Conservation (phyloP, 2,329 filamentous ascomycete species). For the Aspergillus thermomutatus region DNA sequence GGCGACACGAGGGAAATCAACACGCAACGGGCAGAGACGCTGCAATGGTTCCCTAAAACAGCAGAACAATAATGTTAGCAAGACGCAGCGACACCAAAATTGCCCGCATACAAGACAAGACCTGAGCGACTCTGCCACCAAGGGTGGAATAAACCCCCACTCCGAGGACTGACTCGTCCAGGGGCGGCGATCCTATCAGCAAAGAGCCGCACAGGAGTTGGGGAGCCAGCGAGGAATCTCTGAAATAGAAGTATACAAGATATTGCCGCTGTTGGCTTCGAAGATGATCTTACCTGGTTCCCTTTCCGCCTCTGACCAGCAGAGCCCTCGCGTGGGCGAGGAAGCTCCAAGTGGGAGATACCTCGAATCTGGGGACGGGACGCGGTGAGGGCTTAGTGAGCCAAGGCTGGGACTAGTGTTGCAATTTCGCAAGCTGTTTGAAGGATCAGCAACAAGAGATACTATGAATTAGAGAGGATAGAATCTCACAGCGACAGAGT, state of each 20-base stretch:
- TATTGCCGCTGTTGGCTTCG: background rate
- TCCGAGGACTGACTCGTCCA: background rate
- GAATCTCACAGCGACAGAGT: background rate
- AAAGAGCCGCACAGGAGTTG: background rate
- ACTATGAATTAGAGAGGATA: conserved; percentile 1
- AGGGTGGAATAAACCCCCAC: background rate
- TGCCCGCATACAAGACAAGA: background rate
- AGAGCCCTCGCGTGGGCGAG: conserved; percentile 13
- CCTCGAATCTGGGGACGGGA: conserved; percentile 11
- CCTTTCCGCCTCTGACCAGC: background rate
- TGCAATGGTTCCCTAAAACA: background rate
- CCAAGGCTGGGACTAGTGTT: background rate
- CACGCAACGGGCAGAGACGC: background rate
- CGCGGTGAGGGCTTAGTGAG: conserved; percentile 6
- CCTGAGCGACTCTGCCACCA: background rate
- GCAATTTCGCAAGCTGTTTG: conserved; percentile 1
- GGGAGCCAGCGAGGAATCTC: background rate
- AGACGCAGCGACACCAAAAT: background rate
- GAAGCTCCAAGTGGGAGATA: conserved; percentile 14
- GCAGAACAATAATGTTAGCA: background rate
- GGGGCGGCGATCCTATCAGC: background rate
- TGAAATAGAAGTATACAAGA: background rate
- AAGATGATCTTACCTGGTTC: background rate
- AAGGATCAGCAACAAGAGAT: conserved; percentile 2
- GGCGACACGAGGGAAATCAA: background rate